A percentile compares a stretch with the other conserved stretches of the same genome.
phyloP scores from a whole-genome alignment of 2,329 filamentous ascomycete species.

The Alternaria gansuensis region DNA sequence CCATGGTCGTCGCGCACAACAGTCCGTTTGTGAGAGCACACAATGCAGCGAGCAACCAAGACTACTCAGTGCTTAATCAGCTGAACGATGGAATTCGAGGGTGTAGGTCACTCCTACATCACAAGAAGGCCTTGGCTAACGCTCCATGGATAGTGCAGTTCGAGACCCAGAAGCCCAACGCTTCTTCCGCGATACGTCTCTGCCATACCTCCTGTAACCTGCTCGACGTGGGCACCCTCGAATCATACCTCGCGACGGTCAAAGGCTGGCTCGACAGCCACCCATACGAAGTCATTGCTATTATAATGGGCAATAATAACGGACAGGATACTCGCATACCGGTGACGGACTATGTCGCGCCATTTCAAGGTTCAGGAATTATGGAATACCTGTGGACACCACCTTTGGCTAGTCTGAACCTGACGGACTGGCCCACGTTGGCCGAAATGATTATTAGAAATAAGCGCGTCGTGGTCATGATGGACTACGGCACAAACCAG shows the following conservation, averaged over 20 bases:
- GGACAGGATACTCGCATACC: slow-evolving; percentile 61
- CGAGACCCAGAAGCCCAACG: slow-evolving; percentile 65
- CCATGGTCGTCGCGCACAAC: slow-evolving; percentile 51
- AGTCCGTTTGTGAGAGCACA: slow-evolving; percentile 43
- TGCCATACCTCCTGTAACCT: slow-evolving; percentile 87
- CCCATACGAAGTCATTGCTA: slow-evolving; percentile 87
- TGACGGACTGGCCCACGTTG: slow-evolving; percentile 84
- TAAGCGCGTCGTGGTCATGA: slow-evolving; percentile 47
- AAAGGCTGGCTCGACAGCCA: slow-evolving; percentile 76
- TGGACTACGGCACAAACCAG: slow-evolving; percentile 70
- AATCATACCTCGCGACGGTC: slow-evolving; percentile 74
- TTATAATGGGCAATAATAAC: slow-evolving; percentile 82
- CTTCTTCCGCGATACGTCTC: slow-evolving; percentile 67
- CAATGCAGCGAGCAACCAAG: slow-evolving; percentile 50
- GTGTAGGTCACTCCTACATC: slow-evolving; percentile 30
- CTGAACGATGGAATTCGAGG: slow-evolving; percentile 50
- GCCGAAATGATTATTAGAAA: slow-evolving; percentile 61
- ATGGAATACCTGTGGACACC: slow-evolving; percentile 77
- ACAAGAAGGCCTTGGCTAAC: slow-evolving; percentile 4
- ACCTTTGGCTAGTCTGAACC: slow-evolving; percentile 72
- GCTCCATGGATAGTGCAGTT: slow-evolving; percentile 62
- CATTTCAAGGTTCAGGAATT: slow-evolving; percentile 76
- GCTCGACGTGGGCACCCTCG: slow-evolving; percentile 80
- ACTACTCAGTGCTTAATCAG: slow-evolving; percentile 39
- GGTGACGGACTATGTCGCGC: slow-evolving; percentile 69